phyloP scores from a whole-genome alignment of 2,329 filamentous ascomycete genomes.

The Curvularia eragrostidis region DNA sequence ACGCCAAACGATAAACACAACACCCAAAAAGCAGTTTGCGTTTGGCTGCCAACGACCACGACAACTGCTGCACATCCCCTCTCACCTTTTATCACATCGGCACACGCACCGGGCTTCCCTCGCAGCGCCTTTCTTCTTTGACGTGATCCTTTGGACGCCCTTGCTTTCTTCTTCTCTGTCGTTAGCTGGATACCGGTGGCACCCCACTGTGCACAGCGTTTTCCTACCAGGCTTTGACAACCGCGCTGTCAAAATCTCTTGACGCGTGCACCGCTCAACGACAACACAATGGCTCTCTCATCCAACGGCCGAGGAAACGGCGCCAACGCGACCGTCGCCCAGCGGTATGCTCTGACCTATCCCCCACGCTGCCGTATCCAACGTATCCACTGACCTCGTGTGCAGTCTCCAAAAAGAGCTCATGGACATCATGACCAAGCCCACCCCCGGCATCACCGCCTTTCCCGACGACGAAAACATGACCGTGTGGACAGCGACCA shows the following conservation, averaged over 20 bases:
- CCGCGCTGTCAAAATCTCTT: not conserved
- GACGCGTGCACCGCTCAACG: not conserved
- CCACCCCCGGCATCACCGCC: slow-evolving; percentile 90
- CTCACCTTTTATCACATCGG: slow-evolving; percentile 2
- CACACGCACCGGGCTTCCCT: not conserved
- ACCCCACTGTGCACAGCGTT: not conserved
- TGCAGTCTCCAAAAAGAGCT: slow-evolving; percentile 90
- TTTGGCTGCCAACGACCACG: not conserved
- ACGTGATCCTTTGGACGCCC: not conserved
- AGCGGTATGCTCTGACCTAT: slow-evolving; percentile 51
- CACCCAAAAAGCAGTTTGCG: slow-evolving; percentile 14
- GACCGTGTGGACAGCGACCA: slow-evolving; percentile 85
- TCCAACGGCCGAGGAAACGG: slow-evolving; percentile 33
- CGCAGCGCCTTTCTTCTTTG: slow-evolving; percentile 1
- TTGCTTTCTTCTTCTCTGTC: not conserved
- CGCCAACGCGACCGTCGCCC: slow-evolving; percentile 55
- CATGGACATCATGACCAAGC: slow-evolving; percentile 97
- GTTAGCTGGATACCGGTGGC: not conserved
- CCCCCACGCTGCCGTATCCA: slow-evolving; percentile 9
- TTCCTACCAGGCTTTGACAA: not conserved
- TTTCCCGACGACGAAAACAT: slow-evolving; percentile 94
- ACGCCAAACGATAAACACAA: slow-evolving; percentile 20
- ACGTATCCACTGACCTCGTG: slow-evolving; percentile 2
- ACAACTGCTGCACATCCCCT: not conserved
- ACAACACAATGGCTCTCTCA: slow-evolving; percentile 36